phyloP scores from a whole-genome alignment of 164 flowering plant species.

The Protea cynaroides region DNA sequence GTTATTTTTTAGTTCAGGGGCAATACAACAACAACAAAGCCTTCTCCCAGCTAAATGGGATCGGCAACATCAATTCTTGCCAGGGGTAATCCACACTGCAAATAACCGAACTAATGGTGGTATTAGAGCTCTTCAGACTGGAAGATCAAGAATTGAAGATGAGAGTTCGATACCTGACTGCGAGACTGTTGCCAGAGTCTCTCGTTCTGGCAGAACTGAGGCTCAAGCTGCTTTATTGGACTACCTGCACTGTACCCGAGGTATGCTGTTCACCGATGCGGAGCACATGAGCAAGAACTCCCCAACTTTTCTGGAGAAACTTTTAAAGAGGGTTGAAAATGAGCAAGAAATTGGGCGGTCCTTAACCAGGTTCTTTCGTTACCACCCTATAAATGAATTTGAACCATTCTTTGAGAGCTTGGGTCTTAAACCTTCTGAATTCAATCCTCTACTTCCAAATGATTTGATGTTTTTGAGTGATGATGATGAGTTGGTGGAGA shows the following conservation, averaged over 20 bases:
- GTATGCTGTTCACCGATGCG: constrained; percentile 54
- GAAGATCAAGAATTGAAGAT: constrained; percentile 2
- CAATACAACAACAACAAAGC: no score
- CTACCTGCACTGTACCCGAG: constrained; percentile 60
- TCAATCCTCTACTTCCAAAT: constrained; percentile 39
- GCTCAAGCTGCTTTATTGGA: constrained; percentile 64
- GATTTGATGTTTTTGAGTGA: constrained; percentile 55
- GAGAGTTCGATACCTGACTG: background rate
- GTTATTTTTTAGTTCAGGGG: constrained; percentile 10
- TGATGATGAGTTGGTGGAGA: constrained; percentile 48
- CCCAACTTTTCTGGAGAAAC: constrained; percentile 43
- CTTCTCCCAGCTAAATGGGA: no score
- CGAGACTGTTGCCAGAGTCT: background rate
- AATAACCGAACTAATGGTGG: constrained; percentile 23
- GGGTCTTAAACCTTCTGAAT: constrained; percentile 52
- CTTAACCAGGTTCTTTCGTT: constrained; percentile 47
- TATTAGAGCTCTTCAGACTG: constrained; percentile 1
- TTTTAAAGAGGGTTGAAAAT: constrained; percentile 28
- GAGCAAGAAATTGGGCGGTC: constrained; percentile 30
- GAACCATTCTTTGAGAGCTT: constrained; percentile 89
- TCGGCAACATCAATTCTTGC: no score
- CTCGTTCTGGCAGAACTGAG: constrained; percentile 8
- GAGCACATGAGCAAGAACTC: constrained; percentile 66
- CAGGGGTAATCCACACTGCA: constrained; percentile 12
- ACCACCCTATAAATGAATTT: constrained; percentile 77